These are phyloP conservation scores for Ilex aquifolium DNA, from an alignment of 257 asterid species.

Conservation along the genomic window DNA sequence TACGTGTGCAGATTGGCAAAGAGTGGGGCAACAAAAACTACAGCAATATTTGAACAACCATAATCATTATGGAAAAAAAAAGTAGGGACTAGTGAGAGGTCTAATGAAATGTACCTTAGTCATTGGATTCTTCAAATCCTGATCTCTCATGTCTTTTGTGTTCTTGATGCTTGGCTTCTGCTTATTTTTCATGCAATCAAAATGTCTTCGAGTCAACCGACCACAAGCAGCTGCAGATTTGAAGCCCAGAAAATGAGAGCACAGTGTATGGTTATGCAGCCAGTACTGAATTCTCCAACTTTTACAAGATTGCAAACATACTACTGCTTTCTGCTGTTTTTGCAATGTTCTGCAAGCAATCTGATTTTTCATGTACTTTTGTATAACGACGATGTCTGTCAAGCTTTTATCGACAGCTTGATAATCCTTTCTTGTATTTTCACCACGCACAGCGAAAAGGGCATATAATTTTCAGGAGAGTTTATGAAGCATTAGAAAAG, in stretches of 20 bases:
- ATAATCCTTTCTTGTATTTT: conserved; percentile 38
- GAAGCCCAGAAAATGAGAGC: not conserved
- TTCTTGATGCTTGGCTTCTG: conserved; percentile 6
- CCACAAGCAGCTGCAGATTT: conserved; percentile 28
- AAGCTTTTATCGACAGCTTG: conserved; percentile 14
- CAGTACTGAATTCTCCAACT: not conserved
- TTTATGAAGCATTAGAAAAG: too few species aligned
- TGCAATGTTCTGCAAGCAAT: conserved; percentile 9
- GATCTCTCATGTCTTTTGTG: conserved; percentile 5
- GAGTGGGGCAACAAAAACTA: too few species aligned
- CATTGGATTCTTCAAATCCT: conserved; percentile 12
- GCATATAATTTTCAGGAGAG: not conserved
- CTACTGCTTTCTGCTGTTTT: conserved; percentile 22
- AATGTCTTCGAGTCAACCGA: conserved; percentile 24
- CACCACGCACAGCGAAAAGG: conserved; percentile 63
- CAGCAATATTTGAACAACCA: too few species aligned
- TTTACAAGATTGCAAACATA: conserved; percentile 34
- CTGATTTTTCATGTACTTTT: conserved; percentile 33
- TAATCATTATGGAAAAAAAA: too few species aligned
- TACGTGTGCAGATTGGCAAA: too few species aligned
- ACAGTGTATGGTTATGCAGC: not conserved
- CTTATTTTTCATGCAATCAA: conserved; percentile 3
- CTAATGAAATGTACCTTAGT: conserved; percentile 19
- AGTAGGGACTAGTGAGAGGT: too few species aligned
- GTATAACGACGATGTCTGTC: conserved; percentile 32